Evolutionary conservation across 371 early-diverging fungal species (phyloP), one percentile per base, ranked within the genome.

Genomic region (Mycotypha africana): DNA sequence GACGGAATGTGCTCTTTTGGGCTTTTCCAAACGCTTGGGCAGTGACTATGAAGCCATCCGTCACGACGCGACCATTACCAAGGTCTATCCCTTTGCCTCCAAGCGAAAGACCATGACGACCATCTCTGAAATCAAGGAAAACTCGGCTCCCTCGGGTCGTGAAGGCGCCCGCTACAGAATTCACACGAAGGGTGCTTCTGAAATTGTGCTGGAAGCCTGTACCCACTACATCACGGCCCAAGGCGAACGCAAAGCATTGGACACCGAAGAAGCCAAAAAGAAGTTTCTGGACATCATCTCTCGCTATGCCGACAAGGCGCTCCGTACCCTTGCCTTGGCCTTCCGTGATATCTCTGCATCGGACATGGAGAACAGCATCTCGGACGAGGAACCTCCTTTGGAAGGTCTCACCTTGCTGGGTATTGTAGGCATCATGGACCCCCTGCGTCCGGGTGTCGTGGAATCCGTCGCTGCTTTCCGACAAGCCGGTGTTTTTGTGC

Each of bases 351-450:
- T 86, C 21, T 39, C 47, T 51, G 35, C 23, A 7, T 51, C 51
- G 2, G 25, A 56, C 2, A 54, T 45, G 33, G 50, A 64, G 24
- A 50, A 52, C 30, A n/a, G n/a, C n/a, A 52, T 51, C 15, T 53
- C 62, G 8, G 60, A 68, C 46, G 76, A 63, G 4, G 76, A 82
- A 11, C 74, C 86, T 4, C 85, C 82, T 21, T 45, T 78, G 20
- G 63, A 71, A 8, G 62, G 86, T 39, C 53, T 94, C 23, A 67
- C 83, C 3, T 76, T 90, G 56, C 59, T 91, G 36, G 92, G 87
- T 45, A 76, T 95, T 25, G 80, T 95, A 45, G 95, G 93, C 43
- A 94, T 97, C 62, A 75, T 88, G 79, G 97, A 95, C 68, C 95
- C 95, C 12, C 78, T 93, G 26, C 83, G 95, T 39, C 85, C 86